Conservation (phyloP, 2,329 filamentous ascomycete species). For the Paracoccidioides lutzii region DNA sequence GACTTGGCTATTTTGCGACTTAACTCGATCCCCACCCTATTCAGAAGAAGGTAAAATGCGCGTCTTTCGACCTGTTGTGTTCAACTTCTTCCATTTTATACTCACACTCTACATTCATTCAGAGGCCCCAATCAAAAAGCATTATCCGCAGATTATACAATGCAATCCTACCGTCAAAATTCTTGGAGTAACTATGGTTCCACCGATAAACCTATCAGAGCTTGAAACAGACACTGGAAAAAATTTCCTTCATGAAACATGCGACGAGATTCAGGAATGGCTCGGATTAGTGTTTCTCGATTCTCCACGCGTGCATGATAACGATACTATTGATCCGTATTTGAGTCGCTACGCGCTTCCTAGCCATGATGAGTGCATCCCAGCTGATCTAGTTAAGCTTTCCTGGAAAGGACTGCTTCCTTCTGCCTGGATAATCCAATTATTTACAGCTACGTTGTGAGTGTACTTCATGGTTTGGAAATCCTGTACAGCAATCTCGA, state of each 20-base stretch:
- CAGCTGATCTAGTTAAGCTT: slow-evolving; percentile 23
- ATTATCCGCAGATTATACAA: slow-evolving; percentile 26
- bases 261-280: slow-evolving; percentile 49
- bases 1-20: slow-evolving; percentile 67
- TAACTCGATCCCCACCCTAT: slow-evolving; percentile 19
- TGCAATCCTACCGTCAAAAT: slow-evolving; percentile 16
- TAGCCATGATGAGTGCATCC: slow-evolving; percentile 13
- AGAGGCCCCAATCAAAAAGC: slow-evolving; percentile 24
- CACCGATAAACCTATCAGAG: slow-evolving; percentile 22
- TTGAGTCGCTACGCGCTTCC: slow-evolving; percentile 32
- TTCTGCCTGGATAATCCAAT: slow-evolving; percentile 25
- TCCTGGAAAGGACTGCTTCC: slow-evolving; percentile 33
- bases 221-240: slow-evolving; percentile 9
- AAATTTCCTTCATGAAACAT: slow-evolving; percentile 47
- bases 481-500: not conserved
- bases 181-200: slow-evolving; percentile 19
- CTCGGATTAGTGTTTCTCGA: slow-evolving; percentile 42
- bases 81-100: not conserved
- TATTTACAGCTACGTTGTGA: slow-evolving; percentile 28
- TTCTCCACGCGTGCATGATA: slow-evolving; percentile 26
- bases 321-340: slow-evolving; percentile 31
- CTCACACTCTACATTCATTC: slow-evolving; percentile 4
- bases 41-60: slow-evolving; percentile 32
- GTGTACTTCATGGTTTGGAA: slow-evolving; percentile 9
- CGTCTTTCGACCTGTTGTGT: not conserved